phyloP scores from a whole-genome alignment of 768 basidiomycete genomes.

The Boletus patriciae region DNA sequence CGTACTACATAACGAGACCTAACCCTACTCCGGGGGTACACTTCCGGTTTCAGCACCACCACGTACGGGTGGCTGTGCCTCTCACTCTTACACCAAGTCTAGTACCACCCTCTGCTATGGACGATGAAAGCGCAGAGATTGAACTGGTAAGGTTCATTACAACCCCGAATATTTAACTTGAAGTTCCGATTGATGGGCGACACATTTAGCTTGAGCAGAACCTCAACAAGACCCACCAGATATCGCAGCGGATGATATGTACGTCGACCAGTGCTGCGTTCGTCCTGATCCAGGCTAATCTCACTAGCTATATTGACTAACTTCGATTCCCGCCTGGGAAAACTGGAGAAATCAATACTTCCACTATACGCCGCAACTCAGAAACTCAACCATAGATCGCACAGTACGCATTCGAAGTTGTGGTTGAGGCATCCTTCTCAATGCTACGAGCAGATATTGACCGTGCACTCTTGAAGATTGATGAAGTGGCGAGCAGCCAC shows the following conservation, averaged over 20 bases:
- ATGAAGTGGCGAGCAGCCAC: slow-evolving; percentile 72
- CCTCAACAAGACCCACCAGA: slow-evolving; percentile 79
- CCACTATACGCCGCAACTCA: slow-evolving; percentile 82
- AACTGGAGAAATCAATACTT: slow-evolving; percentile 81
- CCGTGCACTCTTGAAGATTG: slow-evolving; percentile 71
- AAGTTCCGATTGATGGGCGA: neutral
- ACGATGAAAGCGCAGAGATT: slow-evolving; percentile 30
- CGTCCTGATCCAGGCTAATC: slow-evolving; percentile 22
- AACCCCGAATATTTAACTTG: neutral
- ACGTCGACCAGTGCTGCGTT: slow-evolving; percentile 28
- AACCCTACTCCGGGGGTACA: no score
- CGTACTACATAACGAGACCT: no score
- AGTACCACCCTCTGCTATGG: slow-evolving; percentile 10
- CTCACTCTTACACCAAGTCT: neutral
- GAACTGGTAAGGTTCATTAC: slow-evolving; percentile 15
- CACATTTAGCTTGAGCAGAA: slow-evolving; percentile 74
- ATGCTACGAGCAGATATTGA: slow-evolving; percentile 63
- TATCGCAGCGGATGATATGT: slow-evolving; percentile 87
- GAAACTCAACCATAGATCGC: slow-evolving; percentile 65
- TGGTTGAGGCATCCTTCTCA: neutral
- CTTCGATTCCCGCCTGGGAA: slow-evolving; percentile 78
- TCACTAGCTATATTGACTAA: slow-evolving; percentile 75
- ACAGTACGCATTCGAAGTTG: slow-evolving; percentile 50
- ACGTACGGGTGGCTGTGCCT: neutral
- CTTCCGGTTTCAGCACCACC: no score